These are phyloP conservation scores for Daldinia loculata DNA, from an alignment of 495 filamentous ascomycete species.

Conservation along the genomic window DNA sequence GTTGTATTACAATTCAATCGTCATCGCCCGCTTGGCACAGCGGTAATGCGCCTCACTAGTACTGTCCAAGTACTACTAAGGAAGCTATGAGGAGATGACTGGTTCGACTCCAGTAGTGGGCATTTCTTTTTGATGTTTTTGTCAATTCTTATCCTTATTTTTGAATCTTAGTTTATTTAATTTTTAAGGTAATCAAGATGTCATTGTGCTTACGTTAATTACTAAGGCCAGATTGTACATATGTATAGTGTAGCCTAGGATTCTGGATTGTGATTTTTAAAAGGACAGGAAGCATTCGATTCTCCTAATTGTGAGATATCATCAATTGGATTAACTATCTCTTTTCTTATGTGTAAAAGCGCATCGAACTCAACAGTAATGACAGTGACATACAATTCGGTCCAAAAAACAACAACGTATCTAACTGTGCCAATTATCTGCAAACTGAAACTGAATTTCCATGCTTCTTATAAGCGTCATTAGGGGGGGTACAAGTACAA, in stretches of 20 bases:
- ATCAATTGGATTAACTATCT: not conserved
- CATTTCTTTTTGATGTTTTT: not conserved
- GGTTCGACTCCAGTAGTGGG: slow-evolving; percentile 35
- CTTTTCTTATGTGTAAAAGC: not conserved
- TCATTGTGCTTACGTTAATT: too few relatives aligned
- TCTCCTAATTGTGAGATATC: not conserved
- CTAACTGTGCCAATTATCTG: not conserved
- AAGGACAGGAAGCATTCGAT: not conserved
- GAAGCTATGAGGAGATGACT: slow-evolving; percentile 32
- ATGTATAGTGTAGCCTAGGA: too few relatives aligned
- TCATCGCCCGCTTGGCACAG: slow-evolving; percentile 28
- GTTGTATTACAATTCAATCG: too few relatives aligned
- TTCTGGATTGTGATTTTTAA: too few relatives aligned
- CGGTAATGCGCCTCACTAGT: slow-evolving; percentile 36
- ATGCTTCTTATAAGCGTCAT: not conserved
- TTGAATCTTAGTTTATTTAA: too few relatives aligned
- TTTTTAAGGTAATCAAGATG: too few relatives aligned
- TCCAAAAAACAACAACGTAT: not conserved
- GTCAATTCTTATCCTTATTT: not conserved
- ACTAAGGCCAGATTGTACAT: too few relatives aligned
- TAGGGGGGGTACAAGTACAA: not conserved
- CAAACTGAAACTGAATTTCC: not conserved
- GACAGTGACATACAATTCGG: not conserved
- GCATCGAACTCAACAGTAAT: not conserved
- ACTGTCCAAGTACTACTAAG: slow-evolving; percentile 6